A percentile compares a stretch with the other conserved stretches of the same genome.
Evolutionary conservation across 352 stramenopile genomes (phyloP).

Genomic region (Globisporangium okanoganense): DNA sequence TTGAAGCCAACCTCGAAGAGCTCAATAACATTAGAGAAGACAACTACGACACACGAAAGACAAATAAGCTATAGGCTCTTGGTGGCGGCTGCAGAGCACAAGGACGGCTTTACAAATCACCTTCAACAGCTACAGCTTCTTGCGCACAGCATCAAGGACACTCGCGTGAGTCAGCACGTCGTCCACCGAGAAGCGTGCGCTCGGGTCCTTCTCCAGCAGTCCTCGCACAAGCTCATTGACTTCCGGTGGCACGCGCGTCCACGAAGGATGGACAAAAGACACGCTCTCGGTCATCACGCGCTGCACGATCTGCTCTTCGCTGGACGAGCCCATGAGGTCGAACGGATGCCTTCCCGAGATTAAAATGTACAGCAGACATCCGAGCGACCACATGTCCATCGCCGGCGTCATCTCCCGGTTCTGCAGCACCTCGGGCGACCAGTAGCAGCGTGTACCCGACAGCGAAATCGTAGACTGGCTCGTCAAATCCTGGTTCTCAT

Average conservation of each 20-base stretch:
- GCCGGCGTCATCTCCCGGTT: conserved; percentile 50
- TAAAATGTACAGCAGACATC: conserved; percentile 88
- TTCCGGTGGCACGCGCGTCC: conserved; percentile 39
- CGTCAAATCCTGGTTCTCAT: conserved; percentile 1
- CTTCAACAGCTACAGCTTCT: conserved; percentile 2
- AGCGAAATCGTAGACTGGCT: conserved; percentile 26
- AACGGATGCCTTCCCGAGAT: conserved; percentile 85
- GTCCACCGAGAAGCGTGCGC: conserved; percentile 36
- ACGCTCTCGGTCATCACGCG: conserved; percentile 46
- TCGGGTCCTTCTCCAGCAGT: conserved; percentile 71
- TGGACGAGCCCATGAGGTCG: conserved; percentile 72
- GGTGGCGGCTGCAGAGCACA: not conserved
- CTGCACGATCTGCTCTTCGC: conserved; percentile 70
- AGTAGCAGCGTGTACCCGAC: conserved; percentile 84
- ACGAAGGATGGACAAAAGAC: conserved; percentile 57
- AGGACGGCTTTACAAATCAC: not conserved
- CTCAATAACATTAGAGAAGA: conserved; percentile 5
- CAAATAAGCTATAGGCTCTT: not conserved
- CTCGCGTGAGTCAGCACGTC: conserved; percentile 44
- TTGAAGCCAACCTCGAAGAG: not conserved
- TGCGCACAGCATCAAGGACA: not conserved
- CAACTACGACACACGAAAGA: not conserved
- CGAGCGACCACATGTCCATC: conserved; percentile 89
- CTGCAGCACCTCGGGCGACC: conserved; percentile 71
- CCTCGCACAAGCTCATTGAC: conserved; percentile 65